These are phyloP conservation scores for Colletotrichum echinochloae DNA, from an alignment of 2,329 filamentous ascomycete genomes.

Conservation along the genomic window DNA sequence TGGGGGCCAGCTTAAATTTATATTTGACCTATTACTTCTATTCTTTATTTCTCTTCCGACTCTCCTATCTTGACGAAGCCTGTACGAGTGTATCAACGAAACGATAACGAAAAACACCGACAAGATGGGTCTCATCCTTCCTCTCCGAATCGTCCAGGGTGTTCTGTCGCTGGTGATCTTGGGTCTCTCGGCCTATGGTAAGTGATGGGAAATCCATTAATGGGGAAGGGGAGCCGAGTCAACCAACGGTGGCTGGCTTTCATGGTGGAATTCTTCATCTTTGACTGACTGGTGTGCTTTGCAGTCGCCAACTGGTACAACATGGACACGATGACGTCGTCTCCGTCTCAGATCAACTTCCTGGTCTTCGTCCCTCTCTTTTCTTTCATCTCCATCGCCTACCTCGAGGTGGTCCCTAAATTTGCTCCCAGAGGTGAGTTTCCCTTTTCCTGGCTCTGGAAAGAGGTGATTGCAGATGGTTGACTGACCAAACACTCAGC, in stretches of 20 bases:
- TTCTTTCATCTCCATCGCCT: constrained; percentile 66
- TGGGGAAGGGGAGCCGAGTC: too few species aligned
- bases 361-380: constrained; percentile 66
- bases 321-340: constrained; percentile 63
- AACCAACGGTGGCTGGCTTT: not conserved
- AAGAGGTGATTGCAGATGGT: not conserved
- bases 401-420: constrained; percentile 63
- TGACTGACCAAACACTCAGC: constrained; percentile 45
- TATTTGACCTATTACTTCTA: constrained; percentile 25
- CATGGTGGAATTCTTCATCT: not conserved
- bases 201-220: constrained; percentile 39
- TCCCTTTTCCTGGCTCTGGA: too few species aligned
- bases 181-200: constrained; percentile 63
- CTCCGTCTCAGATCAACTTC: constrained; percentile 70
- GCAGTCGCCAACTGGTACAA: constrained; percentile 72
- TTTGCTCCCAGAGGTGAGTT: constrained; percentile 56
- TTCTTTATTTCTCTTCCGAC: constrained; percentile 22
- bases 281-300: constrained; percentile 37
- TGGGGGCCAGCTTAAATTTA: constrained; percentile 39
- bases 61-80: constrained; percentile 9
- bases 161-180: constrained; percentile 60
- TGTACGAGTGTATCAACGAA: constrained; percentile 17
- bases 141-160: constrained; percentile 60
- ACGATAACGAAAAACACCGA: constrained; percentile 40
- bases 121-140: constrained; percentile 58